Percentiles rank a stretch among this genome's conserved stretches.
Conservation (phyloP, 139 green algal genomes). For the Eudorina sp. region DNA sequence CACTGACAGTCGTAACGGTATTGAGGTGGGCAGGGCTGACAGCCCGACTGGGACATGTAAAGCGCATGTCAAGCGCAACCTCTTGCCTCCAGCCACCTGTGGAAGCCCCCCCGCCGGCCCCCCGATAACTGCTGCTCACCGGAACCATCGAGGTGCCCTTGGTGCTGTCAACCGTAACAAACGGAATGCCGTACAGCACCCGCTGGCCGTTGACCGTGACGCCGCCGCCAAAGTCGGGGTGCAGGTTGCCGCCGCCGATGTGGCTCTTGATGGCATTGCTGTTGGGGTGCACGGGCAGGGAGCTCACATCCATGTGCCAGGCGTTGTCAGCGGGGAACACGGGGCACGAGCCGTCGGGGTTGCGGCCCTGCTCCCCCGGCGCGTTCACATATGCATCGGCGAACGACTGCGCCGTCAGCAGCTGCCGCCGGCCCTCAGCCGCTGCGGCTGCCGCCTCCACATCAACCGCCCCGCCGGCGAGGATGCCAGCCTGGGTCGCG, state of each 20-base stretch:
- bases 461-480: no score
- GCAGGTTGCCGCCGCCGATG: constrained; percentile 40
- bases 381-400: constrained; percentile 1
- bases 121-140: constrained; percentile 12
- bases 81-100: no score
- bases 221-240: constrained; percentile 45
- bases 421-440: no score
- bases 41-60: no score
- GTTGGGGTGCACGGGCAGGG: constrained; percentile 44
- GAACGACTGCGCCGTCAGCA: neutral
- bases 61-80: no score
- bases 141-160: constrained; percentile 28
- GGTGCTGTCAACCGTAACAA: constrained; percentile 14
- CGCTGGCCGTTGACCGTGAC: neutral
- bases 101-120: no score
- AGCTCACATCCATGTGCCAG: constrained; percentile 41
- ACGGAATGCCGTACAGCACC: constrained; percentile 52
- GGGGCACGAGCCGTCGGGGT: constrained; percentile 49
- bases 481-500: no score
- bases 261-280: constrained; percentile 28
- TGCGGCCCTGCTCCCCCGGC: constrained; percentile 42
- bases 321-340: constrained; percentile 27
- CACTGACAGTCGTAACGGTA: no score
- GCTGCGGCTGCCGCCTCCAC: no score
- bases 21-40: no score